phyloP scores from a whole-genome alignment of 805 yeast genomes.

The Kodamaea leandrae region DNA sequence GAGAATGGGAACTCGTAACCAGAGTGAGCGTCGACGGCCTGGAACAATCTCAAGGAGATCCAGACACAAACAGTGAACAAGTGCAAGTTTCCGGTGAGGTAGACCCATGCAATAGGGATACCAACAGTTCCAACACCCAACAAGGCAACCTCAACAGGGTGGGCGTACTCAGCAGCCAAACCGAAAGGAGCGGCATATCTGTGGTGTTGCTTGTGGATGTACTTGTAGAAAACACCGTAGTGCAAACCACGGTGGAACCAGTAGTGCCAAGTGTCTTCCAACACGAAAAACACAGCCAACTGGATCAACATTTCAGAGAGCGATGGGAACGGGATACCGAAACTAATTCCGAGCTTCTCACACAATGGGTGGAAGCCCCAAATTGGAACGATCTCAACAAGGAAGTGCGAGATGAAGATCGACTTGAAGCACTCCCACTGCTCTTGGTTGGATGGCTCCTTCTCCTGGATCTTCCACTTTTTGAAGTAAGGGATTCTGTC shows the following conservation, averaged over 20 bases:
- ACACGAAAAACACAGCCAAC: slow-evolving; percentile 70
- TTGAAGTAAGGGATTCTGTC: slow-evolving; percentile 84
- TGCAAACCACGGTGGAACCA: slow-evolving; percentile 92
- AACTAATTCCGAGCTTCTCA: slow-evolving; percentile 71
- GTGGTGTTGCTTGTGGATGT: slow-evolving; percentile 96
- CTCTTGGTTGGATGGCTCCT: slow-evolving; percentile 74
- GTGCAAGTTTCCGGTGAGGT: slow-evolving; percentile 73
- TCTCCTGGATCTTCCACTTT: slow-evolving; percentile 84
- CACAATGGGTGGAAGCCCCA: slow-evolving; percentile 97
- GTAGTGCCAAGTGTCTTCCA: slow-evolving; percentile 97
- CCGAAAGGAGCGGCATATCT: slow-evolving; percentile 98
- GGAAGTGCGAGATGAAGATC: slow-evolving; percentile 80
- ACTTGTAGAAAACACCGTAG: slow-evolving; percentile 82
- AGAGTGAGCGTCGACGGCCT: slow-evolving; percentile 96
- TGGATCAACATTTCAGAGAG: slow-evolving; percentile 58
- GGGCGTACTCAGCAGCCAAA: slow-evolving; percentile 95
- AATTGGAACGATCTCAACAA: slow-evolving; percentile 93
- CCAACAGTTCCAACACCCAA: slow-evolving; percentile 97
- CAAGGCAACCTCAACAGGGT: slow-evolving; percentile 87
- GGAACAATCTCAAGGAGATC: slow-evolving; percentile 86
- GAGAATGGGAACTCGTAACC: slow-evolving; percentile 99
- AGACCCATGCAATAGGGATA: slow-evolving; percentile 82
- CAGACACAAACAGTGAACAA: slow-evolving; percentile 85
- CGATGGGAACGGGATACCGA: slow-evolving; percentile 83
- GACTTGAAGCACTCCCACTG: slow-evolving; percentile 91